Base-by-base conservation (phyloP, 2,329 filamentous ascomycete genomes). In the Cytospora chrysosperma region DNA sequence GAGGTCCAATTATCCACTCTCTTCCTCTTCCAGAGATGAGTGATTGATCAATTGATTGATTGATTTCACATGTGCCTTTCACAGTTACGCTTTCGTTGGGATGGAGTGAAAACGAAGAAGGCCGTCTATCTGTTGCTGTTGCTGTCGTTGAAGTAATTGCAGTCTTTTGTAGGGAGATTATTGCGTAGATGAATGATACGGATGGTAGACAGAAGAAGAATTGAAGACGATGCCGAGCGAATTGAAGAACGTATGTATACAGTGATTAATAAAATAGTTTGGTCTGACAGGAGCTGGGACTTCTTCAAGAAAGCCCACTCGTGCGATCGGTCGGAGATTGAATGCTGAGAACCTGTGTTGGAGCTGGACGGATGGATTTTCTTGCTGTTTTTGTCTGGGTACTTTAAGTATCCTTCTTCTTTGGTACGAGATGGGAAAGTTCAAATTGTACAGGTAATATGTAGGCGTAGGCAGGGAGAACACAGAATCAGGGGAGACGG, bases 221-320 rank as follows among this genome's bases (percentile, higher is more conserved):
- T 47, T 54, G 58, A 60, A 60, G 27, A 49, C 27, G 58, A 24
- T 54, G 58, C 58, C 50, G 50, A 60, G 50, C 58, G 58, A 54
- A 7, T 40, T 40, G 37, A 1, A 54, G 34, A 60, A 60, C 47
- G 37, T 47, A 61, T 54, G 37, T 47, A 61, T 54, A 61, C 59
- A 61, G 59, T 61, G 59, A 61, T 61, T 61, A 55, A 37, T 50
- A 55, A 61, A 34, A 21, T 34, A 34, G 27, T 15, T 55, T n/a
- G 34, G 26, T 30, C 37, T n/a, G 51, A n/a, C n/a, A n/a, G n/a
- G n/a, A 26, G 40, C 26, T n/a, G 40, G 51, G 59, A 27, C 59
- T 61, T 61, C 51, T 55, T 61, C 51, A 55, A 61, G 59, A 61
- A 49, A 49, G 51, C 37, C 59, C 51, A 26, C 37, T 52, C 40